Percentiles rank a stretch among this genome's conserved stretches.
These are phyloP conservation scores for Xylogone sp. DNA, from an alignment of 2,329 filamentous ascomycete genomes.

Conservation along the genomic window DNA sequence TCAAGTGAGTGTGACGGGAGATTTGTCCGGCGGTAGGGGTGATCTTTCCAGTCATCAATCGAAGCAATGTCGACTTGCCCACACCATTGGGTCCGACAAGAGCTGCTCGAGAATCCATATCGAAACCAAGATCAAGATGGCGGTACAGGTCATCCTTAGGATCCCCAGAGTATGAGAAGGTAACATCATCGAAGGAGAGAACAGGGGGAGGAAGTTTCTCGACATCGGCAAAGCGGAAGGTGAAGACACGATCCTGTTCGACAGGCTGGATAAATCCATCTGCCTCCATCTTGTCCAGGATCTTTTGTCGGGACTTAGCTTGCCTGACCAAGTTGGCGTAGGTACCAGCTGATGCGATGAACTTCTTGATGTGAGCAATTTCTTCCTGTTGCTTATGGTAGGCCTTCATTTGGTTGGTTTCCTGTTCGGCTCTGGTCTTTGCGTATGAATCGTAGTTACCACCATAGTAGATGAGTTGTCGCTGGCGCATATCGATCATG, in stretches of 20 bases:
- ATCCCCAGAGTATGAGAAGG: slow-evolving; percentile 95
- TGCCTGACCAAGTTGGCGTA: slow-evolving; percentile 99
- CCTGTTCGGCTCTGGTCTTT: slow-evolving; percentile 92
- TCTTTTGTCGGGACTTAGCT: slow-evolving; percentile 99
- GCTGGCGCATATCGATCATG: slow-evolving; percentile 97
- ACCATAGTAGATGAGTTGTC: slow-evolving; percentile 92
- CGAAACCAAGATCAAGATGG: slow-evolving; percentile 95
- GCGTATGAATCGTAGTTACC: slow-evolving; percentile 99
- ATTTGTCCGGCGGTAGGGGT: slow-evolving; percentile 79
- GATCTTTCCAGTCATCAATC: slow-evolving; percentile 94
- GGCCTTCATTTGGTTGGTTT: slow-evolving; percentile 98
- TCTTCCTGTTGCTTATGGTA: slow-evolving; percentile 99
- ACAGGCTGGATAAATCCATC: slow-evolving; percentile 97
- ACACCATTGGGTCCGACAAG: slow-evolving; percentile 99
- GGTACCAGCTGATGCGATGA: slow-evolving; percentile 98
- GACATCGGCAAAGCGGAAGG: slow-evolving; percentile 96
- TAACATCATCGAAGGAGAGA: slow-evolving; percentile 93
- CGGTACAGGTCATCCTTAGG: slow-evolving; percentile 90
- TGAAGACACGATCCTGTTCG: slow-evolving; percentile 80
- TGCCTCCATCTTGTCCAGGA: slow-evolving; percentile 99
- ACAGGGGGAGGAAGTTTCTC: slow-evolving; percentile 99
- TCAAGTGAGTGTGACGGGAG: slow-evolving; percentile 93
- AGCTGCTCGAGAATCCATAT: slow-evolving; percentile 98
- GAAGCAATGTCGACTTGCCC: slow-evolving; percentile 93
- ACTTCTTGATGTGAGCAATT: slow-evolving; percentile 99